Evolutionary conservation across 495 filamentous ascomycete species (phyloP).

Genomic region (Evernia prunastri): DNA sequence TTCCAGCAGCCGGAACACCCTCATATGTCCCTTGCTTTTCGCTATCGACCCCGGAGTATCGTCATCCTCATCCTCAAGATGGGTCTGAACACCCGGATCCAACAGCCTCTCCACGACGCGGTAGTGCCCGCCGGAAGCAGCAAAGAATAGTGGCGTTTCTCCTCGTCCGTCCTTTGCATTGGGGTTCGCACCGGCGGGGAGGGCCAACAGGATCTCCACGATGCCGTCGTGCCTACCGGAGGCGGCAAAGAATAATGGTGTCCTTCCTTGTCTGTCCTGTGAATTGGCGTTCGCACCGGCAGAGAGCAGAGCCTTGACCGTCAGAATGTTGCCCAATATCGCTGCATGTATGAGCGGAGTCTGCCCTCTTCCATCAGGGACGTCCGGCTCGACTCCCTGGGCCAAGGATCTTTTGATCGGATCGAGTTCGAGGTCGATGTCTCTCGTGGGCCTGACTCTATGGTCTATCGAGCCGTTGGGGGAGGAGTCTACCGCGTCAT

Average conservation of each 20-base stretch:
- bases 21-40: neutral
- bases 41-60: neutral
- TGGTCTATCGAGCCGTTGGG: too few relatives aligned
- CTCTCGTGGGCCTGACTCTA: neutral
- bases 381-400: neutral
- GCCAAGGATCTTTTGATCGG: neutral
- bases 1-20: neutral
- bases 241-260: neutral
- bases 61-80: neutral
- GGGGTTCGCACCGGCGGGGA: neutral
- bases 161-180: neutral
- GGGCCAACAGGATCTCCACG: neutral
- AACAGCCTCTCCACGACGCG: neutral
- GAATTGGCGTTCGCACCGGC: neutral
- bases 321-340: neutral
- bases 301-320: neutral
- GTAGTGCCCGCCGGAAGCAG: neutral
- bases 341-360: neutral
- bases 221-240: neutral
- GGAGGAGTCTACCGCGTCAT: neutral
- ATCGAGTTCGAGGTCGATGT: neutral
- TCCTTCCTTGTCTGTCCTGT: neutral
- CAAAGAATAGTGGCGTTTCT: neutral
- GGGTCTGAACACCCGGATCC: neutral
- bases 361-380: neutral